A percentile compares a stretch with the other conserved stretches of the same genome.
Conservation (phyloP, 176 grass and related monocot species). For the Poa annua region DNA sequence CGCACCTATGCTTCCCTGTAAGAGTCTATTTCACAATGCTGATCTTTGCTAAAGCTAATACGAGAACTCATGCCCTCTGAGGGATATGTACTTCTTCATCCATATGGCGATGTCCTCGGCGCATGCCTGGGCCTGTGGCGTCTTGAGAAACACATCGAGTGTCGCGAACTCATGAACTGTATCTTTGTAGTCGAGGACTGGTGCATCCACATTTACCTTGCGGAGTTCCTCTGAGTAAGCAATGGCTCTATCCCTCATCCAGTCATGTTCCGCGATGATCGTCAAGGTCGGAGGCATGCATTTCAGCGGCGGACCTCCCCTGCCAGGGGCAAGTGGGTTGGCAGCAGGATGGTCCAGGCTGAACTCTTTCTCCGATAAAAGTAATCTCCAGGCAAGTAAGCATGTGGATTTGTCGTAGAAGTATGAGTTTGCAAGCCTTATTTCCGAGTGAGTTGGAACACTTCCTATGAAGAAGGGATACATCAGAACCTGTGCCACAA, state of each 20-base stretch:
- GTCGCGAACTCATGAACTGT: constrained; percentile 86
- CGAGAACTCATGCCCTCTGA: constrained; percentile 86
- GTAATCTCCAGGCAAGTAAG: constrained; percentile 87
- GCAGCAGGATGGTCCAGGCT: constrained; percentile 80
- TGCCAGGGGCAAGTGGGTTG: constrained; percentile 63
- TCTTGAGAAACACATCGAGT: constrained; percentile 87
- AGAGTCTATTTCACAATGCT: constrained; percentile 48
- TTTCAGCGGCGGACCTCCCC: constrained; percentile 66
- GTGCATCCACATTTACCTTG: constrained; percentile 87
- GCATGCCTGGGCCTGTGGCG: constrained; percentile 83
- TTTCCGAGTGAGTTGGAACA: constrained; percentile 82
- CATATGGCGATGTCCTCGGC: constrained; percentile 91
- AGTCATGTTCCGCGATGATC: constrained; percentile 90
- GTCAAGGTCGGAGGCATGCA: constrained; percentile 87
- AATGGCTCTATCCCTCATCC: constrained; percentile 93
- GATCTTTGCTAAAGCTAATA: constrained; percentile 67
- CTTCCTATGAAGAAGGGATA: constrained; percentile 94
- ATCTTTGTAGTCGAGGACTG: constrained; percentile 91
- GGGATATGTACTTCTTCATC: constrained; percentile 96
- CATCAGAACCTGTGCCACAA: constrained; percentile 94
- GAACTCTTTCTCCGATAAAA: constrained; percentile 81
- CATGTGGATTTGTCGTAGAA: constrained; percentile 92
- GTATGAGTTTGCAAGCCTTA: constrained; percentile 91
- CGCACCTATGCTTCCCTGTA: constrained; percentile 36
- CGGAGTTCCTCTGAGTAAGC: constrained; percentile 91